These are phyloP conservation scores for Ophiosphaerella herpotricha DNA, from an alignment of 2,329 filamentous ascomycete genomes.

Conservation along the genomic window DNA sequence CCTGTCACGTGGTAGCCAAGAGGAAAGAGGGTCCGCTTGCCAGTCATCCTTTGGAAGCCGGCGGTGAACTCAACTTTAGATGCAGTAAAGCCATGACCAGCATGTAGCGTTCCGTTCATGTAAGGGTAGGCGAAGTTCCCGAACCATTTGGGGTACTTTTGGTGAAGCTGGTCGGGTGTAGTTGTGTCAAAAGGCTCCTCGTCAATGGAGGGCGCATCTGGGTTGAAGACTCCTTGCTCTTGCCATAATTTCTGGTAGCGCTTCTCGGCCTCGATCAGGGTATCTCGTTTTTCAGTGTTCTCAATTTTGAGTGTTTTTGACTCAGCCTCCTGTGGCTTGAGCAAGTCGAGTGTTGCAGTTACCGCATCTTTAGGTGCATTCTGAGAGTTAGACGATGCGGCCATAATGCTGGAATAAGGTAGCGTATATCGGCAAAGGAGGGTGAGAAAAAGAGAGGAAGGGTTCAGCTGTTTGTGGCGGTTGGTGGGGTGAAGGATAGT, in stretches of 20 bases:
- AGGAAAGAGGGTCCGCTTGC: constrained; percentile 84
- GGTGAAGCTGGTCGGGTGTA: constrained; percentile 73
- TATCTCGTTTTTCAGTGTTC: constrained; percentile 84
- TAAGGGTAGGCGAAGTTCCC: constrained; percentile 70
- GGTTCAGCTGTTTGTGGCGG: constrained; percentile 2
- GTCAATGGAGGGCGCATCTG: constrained; percentile 76
- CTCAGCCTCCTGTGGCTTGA: constrained; percentile 59
- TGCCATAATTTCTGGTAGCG: constrained; percentile 90
- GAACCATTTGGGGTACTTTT: constrained; percentile 89
- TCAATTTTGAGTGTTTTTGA: constrained; percentile 69
- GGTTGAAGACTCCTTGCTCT: constrained; percentile 77
- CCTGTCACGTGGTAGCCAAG: constrained; percentile 96
- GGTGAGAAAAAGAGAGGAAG: constrained; percentile 14
- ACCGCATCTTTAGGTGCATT: constrained; percentile 50
- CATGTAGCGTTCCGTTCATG: constrained; percentile 66
- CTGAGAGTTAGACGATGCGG: constrained; percentile 34
- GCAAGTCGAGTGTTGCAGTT: constrained; percentile 57
- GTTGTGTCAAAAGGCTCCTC: constrained; percentile 79
- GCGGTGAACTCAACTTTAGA: constrained; percentile 92
- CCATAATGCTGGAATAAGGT: constrained; percentile 29
- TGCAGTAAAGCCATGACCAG: constrained; percentile 89
- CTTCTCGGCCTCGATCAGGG: constrained; percentile 81
- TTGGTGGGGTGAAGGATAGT: constrained; percentile 11
- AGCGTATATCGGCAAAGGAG: constrained; percentile 10
- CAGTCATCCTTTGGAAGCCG: constrained; percentile 87